phyloP scores from a whole-genome alignment of 805 yeast genomes.

The Henningerozyma blattae region DNA sequence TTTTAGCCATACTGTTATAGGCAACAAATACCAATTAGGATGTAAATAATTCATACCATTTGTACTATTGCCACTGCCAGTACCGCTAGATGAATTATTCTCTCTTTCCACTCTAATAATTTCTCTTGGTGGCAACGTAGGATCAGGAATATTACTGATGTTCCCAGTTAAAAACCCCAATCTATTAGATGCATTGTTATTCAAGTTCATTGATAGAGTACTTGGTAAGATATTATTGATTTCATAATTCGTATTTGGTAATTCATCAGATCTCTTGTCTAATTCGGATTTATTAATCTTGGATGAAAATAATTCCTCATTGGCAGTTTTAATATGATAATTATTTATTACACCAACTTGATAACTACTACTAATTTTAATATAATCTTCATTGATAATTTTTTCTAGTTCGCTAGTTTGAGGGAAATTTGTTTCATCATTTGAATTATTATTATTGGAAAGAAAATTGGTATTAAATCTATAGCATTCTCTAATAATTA shows the following conservation, averaged over 20 bases:
- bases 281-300: conserved; percentile 53
- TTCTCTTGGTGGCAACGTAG: conserved; percentile 39
- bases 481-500: conserved; percentile 49
- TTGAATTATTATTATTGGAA: conserved; percentile 10
- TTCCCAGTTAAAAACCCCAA: conserved; percentile 37
- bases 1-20: conserved; percentile 55
- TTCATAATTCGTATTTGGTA: conserved; percentile 52
- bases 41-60: conserved; percentile 41
- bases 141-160: conserved; percentile 35
- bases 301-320: conserved; percentile 72
- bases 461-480: conserved; percentile 28
- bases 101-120: too few relatives aligned
- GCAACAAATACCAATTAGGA: conserved; percentile 53
- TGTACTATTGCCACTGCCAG: too few relatives aligned
- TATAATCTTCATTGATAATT: conserved; percentile 44
- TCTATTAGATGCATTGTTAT: conserved; percentile 27
- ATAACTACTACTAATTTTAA: conserved; percentile 43
- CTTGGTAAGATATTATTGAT: conserved; percentile 58
- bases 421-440: conserved; percentile 16
- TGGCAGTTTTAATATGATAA: conserved; percentile 44
- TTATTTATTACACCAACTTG: conserved; percentile 51
- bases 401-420: conserved; percentile 19
- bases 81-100: too few relatives aligned
- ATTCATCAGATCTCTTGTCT: conserved; percentile 59
- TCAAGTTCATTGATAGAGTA: conserved; percentile 4